Evolutionary conservation across 2,329 filamentous ascomycete genomes (phyloP), one percentile per base, ranked within the genome.

Genomic region (Exutisphaerella laricina): DNA sequence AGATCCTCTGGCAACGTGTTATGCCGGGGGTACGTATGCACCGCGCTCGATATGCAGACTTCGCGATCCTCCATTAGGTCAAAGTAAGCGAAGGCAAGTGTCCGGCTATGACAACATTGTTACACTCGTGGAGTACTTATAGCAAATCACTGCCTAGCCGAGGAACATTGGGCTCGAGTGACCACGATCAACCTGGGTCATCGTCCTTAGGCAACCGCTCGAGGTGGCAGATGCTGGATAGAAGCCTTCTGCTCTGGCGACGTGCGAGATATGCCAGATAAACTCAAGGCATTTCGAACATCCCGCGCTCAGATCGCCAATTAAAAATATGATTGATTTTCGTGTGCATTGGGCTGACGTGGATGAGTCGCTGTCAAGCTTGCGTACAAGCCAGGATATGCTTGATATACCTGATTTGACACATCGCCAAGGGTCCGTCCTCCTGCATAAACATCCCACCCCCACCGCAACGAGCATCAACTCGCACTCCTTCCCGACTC

Each of bases 141-240:
- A 22, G 33, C 33, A 20, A 20, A 35, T 35, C 33, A 20, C 20
- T 35, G 33, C 18, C 16, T 35, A 7, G 17, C 16, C 18, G 33
- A 23, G 33, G 33, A 35, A 35, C 18, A 20, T 35, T 20, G 33
- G 33, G 33, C 33, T 35, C 33, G 18, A 35, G 33, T 12, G n/a
- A 35, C 33, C 18, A 35, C 17, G 33, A 12, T 35, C 18, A 35
- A 13, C 9, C 33, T 23, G 20, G 33, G 3, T 21, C 4, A 35
- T 13, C 8, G 17, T 23, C 5, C 18, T 35, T 23, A 23, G 33
- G 33, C 33, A 35, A 20, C 33, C 33, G 20, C 23, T 23, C 33
- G 33, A 20, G 33, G n/a, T 21, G 18, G 14, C 9, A 35, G 16
- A 35, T n/a, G 33, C 33, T 17, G 33, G 33, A n/a, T 35, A 20